Base-by-base conservation (phyloP, 1,284 basidiomycete species). In the Austroboletus novae-zelandiae region DNA sequence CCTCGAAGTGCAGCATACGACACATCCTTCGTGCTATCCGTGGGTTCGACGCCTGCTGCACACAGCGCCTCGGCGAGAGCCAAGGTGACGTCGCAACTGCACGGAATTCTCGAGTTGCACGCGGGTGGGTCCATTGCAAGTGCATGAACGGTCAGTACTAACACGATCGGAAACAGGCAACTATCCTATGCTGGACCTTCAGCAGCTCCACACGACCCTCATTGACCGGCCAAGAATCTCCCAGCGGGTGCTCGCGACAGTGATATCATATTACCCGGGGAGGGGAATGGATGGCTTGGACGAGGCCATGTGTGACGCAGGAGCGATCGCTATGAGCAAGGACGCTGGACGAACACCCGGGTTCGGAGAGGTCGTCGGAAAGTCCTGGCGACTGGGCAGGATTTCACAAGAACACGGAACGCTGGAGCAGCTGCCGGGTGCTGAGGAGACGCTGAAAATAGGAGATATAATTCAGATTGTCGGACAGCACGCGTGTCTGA, bases 31-130 rank as follows among this genome's bases (percentile, higher is more conserved):
- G 77, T 89, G 1, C 71, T 94, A 20, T 88, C 87, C 2, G 85
- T 93, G 1, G 91, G 91, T 13, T 86, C 90, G n/a, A 94, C 91
- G 3, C 91, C 91, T 2, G 87, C 91, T 2, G 90, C 90, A 0
- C 87, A 91, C 63, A 83, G 83, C 10, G 87, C 86, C 6, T 80
- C 77, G 18, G 70, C 74, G n/a, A 78, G 77, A 52, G 72, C 78
- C 10, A 64, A 71, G 35, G 61, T 88, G 13, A 70, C 76, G 9
- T 67, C 74, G n/a, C 60, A 73, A 40, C 67, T 88, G 23, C 73
- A 81, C 54, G 86, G 85, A 8, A 69, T 67, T 27, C 72, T 91
- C 15, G 89, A 91, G 65, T 64, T 91, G 31, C 90, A 92, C 67
- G 91, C 90, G 45, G 86, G 83, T 82, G 58, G 27, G 74, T 50